Conservation (phyloP, 2,329 filamentous ascomycete genomes). For the Alternaria viburni region DNA sequence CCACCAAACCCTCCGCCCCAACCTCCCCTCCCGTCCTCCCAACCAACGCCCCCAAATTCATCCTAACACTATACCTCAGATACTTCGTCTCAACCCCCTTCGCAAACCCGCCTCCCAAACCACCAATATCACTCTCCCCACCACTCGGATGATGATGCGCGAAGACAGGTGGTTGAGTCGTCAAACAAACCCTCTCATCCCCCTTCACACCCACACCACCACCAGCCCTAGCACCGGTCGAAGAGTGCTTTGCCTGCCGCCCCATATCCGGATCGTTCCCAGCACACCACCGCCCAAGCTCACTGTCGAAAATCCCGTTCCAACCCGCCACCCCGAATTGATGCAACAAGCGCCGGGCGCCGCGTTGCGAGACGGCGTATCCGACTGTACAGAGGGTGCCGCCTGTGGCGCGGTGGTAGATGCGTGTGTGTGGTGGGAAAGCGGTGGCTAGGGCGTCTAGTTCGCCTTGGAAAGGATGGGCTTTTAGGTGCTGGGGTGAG, state of each 20-base stretch:
- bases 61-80: slow-evolving; percentile 39
- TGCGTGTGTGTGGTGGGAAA: slow-evolving; percentile 34
- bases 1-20: slow-evolving; percentile 16
- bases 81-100: slow-evolving; percentile 41
- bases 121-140: slow-evolving; percentile 41
- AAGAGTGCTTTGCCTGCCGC: neutral
- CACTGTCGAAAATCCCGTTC: slow-evolving; percentile 39
- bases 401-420: slow-evolving; percentile 36
- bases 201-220: neutral
- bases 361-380: slow-evolving; percentile 39
- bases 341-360: slow-evolving; percentile 36
- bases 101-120: slow-evolving; percentile 40
- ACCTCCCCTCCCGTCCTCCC: slow-evolving; percentile 22
- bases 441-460: slow-evolving; percentile 33
- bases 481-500: slow-evolving; percentile 30
- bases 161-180: slow-evolving; percentile 37
- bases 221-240: neutral
- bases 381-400: slow-evolving; percentile 39
- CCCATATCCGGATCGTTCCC: slow-evolving; percentile 33
- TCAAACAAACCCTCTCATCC: slow-evolving; percentile 33
- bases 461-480: slow-evolving; percentile 38
- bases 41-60: slow-evolving; percentile 40
- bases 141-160: slow-evolving; percentile 39
- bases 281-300: slow-evolving; percentile 39
- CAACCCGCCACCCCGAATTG: slow-evolving; percentile 38